Conservation (phyloP, 371 early-diverging fungal species). For the Mucor racemosus region DNA sequence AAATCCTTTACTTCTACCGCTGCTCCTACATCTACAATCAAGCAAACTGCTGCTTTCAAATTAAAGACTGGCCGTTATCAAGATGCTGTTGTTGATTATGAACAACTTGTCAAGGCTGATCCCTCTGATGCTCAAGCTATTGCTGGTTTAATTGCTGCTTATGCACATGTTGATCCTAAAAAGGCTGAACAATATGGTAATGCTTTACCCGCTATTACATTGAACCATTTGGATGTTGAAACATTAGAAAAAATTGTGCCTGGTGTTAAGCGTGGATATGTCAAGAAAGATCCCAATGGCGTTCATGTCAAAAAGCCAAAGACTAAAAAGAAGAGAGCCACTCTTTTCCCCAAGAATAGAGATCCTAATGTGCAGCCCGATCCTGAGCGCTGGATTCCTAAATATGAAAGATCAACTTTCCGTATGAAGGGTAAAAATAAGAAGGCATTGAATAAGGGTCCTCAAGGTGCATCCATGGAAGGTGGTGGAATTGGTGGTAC, state of each 20-base stretch:
- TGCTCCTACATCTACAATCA: conserved; percentile 54
- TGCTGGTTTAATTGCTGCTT: conserved; percentile 73
- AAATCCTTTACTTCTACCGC: conserved; percentile 12
- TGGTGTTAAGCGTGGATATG: conserved; percentile 67
- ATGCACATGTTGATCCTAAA: conserved; percentile 66
- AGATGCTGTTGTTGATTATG: conserved; percentile 74
- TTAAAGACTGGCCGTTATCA: conserved; percentile 59
- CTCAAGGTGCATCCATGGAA: conserved; percentile 63
- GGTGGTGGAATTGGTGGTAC: conserved; percentile 76
- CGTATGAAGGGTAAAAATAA: conserved; percentile 61
- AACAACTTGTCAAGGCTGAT: conserved; percentile 70
- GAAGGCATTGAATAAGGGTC: conserved; percentile 56
- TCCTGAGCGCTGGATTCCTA: conserved; percentile 82
- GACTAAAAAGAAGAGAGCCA: conserved; percentile 67
- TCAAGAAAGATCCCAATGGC: conserved; percentile 47
- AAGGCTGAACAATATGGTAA: conserved; percentile 73
- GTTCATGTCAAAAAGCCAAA: conserved; percentile 41
- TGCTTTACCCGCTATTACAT: conserved; percentile 58
- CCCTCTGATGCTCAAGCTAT: conserved; percentile 69
- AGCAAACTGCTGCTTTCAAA: conserved; percentile 76
- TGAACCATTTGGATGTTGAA: conserved; percentile 53
- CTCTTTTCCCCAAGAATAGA: conserved; percentile 64
- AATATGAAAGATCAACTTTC: conserved; percentile 67
- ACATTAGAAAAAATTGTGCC: conserved; percentile 63
- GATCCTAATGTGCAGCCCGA: conserved; percentile 61